phyloP scores from a whole-genome alignment of 2,329 filamentous ascomycete genomes.

The Botrytis hyacinthi region DNA sequence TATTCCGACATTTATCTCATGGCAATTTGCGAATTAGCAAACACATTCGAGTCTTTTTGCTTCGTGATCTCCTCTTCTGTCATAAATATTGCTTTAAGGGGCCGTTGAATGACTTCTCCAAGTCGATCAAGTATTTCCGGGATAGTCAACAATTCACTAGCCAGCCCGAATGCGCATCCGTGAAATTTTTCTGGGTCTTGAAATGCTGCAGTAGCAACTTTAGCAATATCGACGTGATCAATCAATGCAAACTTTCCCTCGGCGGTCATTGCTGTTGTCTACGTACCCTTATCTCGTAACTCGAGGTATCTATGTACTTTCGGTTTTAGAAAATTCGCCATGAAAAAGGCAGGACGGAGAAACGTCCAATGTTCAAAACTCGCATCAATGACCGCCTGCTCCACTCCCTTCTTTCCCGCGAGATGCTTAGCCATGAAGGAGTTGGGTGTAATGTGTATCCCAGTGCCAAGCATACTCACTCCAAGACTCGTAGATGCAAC shows the following conservation, averaged over 20 bases:
- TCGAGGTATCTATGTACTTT: not conserved
- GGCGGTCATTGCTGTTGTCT: not conserved
- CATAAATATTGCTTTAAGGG: not conserved
- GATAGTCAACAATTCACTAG: not conserved
- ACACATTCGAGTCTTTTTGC: not conserved
- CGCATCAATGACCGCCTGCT: not conserved
- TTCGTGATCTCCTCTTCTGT: not conserved
- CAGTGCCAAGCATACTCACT: not conserved
- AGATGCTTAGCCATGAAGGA: not conserved
- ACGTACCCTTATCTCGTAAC: not conserved
- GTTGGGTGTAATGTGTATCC: not conserved
- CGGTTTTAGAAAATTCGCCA: slow-evolving; percentile 1
- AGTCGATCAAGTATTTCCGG: not conserved
- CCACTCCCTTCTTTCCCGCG: not conserved
- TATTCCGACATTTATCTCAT: not conserved
- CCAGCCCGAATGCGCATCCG: not conserved
- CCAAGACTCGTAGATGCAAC: not conserved
- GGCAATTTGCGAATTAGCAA: slow-evolving; percentile 1
- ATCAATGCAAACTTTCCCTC: not conserved
- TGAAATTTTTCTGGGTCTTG: not conserved
- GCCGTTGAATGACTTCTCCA: not conserved
- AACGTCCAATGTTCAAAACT: not conserved
- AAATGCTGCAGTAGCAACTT: not conserved
- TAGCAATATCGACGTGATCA: not conserved
- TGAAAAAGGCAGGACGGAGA: not conserved